phyloP scores from a whole-genome alignment of 1,139 yeast species.

The Sugiyamaella castrensis region DNA sequence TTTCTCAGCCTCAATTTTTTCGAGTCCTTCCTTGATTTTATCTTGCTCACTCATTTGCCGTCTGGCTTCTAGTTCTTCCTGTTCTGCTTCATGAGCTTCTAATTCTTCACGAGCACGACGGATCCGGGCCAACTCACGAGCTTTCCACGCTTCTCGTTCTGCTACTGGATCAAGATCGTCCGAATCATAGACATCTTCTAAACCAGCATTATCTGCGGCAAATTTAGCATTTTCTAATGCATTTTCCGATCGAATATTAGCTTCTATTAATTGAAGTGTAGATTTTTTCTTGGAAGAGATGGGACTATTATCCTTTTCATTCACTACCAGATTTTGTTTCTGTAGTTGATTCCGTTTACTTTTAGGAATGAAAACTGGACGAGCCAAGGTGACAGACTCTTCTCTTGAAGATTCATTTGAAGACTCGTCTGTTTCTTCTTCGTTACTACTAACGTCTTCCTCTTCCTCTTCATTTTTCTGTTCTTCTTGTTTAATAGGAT shows the following conservation, averaged over 20 bases:
- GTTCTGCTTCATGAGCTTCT: constrained; percentile 41
- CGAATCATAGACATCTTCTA: constrained; percentile 49
- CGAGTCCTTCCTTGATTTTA: constrained; percentile 21
- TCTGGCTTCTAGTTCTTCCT: constrained; percentile 41
- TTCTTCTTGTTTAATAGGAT: neutral
- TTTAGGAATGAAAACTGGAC: constrained; percentile 32
- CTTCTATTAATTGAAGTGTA: constrained; percentile 27
- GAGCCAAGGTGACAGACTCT: constrained; percentile 16
- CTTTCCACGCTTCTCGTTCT: constrained; percentile 48
- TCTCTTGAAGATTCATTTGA: constrained; percentile 11
- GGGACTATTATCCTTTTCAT: neutral
- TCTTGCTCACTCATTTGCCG: constrained; percentile 37
- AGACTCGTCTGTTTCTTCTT: constrained; percentile 13
- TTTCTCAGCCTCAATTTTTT: constrained; percentile 18
- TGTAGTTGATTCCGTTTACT: constrained; percentile 17
- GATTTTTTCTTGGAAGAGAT: constrained; percentile 4
- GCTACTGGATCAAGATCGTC: constrained; percentile 52
- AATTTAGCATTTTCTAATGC: constrained; percentile 18
- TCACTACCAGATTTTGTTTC: neutral
- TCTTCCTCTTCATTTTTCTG: constrained; percentile 11
- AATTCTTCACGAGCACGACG: constrained; percentile 44
- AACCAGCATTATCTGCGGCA: constrained; percentile 15
- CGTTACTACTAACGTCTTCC: neutral
- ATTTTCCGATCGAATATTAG: constrained; percentile 22
- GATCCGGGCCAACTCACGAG: constrained; percentile 44